Conservation (phyloP, 371 early-diverging fungal genomes). For the Syncephalastrum racemosum region DNA sequence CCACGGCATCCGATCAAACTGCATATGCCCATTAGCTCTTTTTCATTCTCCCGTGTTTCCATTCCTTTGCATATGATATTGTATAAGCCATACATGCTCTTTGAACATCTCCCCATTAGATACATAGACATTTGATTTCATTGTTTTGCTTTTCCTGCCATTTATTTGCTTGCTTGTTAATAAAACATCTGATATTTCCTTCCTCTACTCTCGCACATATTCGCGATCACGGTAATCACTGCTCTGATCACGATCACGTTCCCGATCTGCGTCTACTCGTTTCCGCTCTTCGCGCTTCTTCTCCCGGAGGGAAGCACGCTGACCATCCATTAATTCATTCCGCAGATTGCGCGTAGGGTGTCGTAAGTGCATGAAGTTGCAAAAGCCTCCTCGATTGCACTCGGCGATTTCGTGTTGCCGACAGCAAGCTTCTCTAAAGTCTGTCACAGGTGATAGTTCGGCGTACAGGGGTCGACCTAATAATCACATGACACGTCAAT, state of each 20-base stretch:
- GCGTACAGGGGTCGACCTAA: slow-evolving; percentile 90
- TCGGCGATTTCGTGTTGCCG: slow-evolving; percentile 93
- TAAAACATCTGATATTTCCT: too few species aligned
- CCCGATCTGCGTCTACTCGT: slow-evolving; percentile 27
- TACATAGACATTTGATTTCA: too few species aligned
- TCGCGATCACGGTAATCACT: too few species aligned
- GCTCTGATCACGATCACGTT: too few species aligned
- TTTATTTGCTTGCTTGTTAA: too few species aligned
- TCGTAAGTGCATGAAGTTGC: slow-evolving; percentile 98
- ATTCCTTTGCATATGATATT: too few species aligned
- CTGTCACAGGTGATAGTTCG: slow-evolving; percentile 95
- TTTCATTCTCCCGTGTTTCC: too few species aligned
- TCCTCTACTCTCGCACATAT: too few species aligned
- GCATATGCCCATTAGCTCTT: too few species aligned
- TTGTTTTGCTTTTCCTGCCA: slow-evolving; percentile 3
- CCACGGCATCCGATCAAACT: too few species aligned
- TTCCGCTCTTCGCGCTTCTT: slow-evolving; percentile 44
- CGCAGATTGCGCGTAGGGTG: slow-evolving; percentile 73
- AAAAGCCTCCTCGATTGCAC: slow-evolving; percentile 96
- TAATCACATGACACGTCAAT: slow-evolving; percentile 1
- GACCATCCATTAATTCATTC: slow-evolving; percentile 82
- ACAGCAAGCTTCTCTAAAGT: slow-evolving; percentile 97
- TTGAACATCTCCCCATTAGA: too few species aligned
- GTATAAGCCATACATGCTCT: neutral
- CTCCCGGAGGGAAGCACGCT: slow-evolving; percentile 63